Conservation (phyloP, 1,284 basidiomycete genomes). For the Papiliotrema flavescens region DNA sequence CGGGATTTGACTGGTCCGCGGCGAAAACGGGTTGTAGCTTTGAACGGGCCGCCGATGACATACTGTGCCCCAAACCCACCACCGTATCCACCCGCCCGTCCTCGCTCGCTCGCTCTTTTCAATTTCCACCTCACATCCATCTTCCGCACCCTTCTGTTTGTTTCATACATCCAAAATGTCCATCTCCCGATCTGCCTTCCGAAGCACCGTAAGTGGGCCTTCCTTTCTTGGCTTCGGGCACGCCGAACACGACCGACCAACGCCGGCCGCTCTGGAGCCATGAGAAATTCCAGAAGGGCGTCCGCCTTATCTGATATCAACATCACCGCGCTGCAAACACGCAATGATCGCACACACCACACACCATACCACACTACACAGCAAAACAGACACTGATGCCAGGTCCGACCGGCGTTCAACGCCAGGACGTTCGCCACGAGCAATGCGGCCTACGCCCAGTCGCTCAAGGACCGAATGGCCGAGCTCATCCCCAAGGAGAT, state of each 20-base stretch:
- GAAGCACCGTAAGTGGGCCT: constrained; percentile 29
- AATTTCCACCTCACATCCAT: not conserved
- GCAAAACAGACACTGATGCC: constrained; percentile 1
- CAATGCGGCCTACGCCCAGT: constrained; percentile 60
- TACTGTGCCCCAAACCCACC: not conserved
- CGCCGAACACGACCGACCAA: no score
- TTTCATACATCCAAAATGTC: constrained; percentile 13
- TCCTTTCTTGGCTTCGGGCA: constrained; percentile 2
- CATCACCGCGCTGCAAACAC: no score
- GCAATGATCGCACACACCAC: no score
- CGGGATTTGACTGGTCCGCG: no score
- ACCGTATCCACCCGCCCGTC: not conserved
- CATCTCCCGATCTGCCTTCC: constrained; percentile 29
- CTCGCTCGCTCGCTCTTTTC: no score
- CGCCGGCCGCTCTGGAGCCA: no score
- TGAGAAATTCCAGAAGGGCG: no score
- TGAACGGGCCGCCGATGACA: no score
- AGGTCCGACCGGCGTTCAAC: constrained; percentile 36
- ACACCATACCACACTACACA: no score
- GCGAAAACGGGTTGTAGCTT: no score
- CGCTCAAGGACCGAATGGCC: constrained; percentile 83
- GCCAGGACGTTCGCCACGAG: constrained; percentile 56
- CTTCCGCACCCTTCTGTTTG: not conserved
- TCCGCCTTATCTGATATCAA: no score
- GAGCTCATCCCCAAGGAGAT: constrained; percentile 86